Evolutionary conservation across 139 green algal genomes (phyloP).

Genomic region (Chlamydomonas applanata): DNA sequence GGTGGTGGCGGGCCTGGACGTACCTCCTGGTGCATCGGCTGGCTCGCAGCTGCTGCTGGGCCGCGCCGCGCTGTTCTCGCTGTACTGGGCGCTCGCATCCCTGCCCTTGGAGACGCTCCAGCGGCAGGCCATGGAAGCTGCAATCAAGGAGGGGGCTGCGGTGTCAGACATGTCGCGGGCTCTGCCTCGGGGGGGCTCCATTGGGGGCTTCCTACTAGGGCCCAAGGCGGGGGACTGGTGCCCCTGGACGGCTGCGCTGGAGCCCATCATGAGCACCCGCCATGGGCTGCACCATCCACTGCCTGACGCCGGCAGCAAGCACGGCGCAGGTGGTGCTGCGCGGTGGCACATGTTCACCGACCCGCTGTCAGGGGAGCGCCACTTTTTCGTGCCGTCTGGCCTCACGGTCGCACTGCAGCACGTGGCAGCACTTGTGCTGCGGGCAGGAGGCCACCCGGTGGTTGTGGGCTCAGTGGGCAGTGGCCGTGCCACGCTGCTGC

Average conservation of each 20-base stretch:
- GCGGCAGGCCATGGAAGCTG: conserved; percentile 9
- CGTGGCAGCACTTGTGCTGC: conserved; percentile 16
- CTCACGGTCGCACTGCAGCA: conserved; percentile 25
- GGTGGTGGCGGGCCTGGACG: conserved; percentile 3
- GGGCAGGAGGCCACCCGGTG: conserved; percentile 25
- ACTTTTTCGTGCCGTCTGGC: conserved; percentile 30
- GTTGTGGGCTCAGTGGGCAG: conserved; percentile 27
- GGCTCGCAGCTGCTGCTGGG: conserved; percentile 22
- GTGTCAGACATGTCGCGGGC: conserved; percentile 10
- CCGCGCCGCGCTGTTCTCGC: conserved; percentile 24
- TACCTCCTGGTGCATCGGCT: neutral
- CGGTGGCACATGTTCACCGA: conserved; percentile 31
- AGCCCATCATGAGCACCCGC: neutral
- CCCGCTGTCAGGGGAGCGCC: neutral
- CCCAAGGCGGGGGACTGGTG: conserved; percentile 14
- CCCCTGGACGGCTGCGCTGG: conserved; percentile 22
- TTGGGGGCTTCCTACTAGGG: conserved; percentile 8
- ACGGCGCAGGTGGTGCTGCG: too few species aligned
- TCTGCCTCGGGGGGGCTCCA: conserved; percentile 17
- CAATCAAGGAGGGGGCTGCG: conserved; percentile 13
- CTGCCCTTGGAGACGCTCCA: conserved; percentile 16
- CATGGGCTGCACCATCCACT: neutral
- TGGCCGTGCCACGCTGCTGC: conserved; percentile 28
- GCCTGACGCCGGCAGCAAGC: too few species aligned
- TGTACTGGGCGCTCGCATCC: conserved; percentile 31